These are phyloP conservation scores for Collybia sordida DNA, from an alignment of 768 basidiomycete species.

Conservation along the genomic window DNA sequence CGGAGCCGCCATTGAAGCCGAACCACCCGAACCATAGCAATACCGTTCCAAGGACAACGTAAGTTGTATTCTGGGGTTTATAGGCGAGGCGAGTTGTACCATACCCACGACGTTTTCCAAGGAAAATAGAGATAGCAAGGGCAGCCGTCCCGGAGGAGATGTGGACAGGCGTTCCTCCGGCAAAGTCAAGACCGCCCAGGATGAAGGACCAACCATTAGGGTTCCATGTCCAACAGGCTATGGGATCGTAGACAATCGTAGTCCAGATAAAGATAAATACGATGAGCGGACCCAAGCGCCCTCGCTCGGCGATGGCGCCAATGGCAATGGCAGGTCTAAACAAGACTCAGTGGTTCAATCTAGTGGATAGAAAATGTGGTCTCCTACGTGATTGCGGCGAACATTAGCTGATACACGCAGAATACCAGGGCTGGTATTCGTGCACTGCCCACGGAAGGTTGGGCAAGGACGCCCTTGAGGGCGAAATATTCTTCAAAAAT, in stretches of 20 bases:
- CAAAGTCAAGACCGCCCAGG: conserved; percentile 88
- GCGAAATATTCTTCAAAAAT: conserved; percentile 73
- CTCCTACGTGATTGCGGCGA: conserved; percentile 80
- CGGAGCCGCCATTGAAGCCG: conserved; percentile 92
- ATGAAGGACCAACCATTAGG: conserved; percentile 70
- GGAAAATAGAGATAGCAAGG: conserved; percentile 85
- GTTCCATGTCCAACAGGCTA: conserved; percentile 98
- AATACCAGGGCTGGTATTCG: conserved; percentile 76
- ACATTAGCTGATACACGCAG: conserved; percentile 87
- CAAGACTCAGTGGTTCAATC: conserved; percentile 20
- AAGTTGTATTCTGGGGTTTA: conserved; percentile 93
- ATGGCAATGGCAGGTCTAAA: conserved; percentile 80
- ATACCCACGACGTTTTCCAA: conserved; percentile 89
- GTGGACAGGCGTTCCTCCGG: conserved; percentile 95
- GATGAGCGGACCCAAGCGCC: conserved; percentile 79
- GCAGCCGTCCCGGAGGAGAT: conserved; percentile 95
- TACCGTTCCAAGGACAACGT: conserved; percentile 90
- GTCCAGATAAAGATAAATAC: conserved; percentile 91
- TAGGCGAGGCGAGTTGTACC: conserved; percentile 89
- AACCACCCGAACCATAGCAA: conserved; percentile 98
- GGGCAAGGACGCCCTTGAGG: conserved; percentile 71
- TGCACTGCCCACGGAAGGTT: conserved; percentile 70
- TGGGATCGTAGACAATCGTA: conserved; percentile 87
- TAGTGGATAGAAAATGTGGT: conserved; percentile 1
- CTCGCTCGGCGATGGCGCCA: conserved; percentile 91